Base-by-base conservation (phyloP, 768 basidiomycete genomes). In the Agrocybe pediades region DNA sequence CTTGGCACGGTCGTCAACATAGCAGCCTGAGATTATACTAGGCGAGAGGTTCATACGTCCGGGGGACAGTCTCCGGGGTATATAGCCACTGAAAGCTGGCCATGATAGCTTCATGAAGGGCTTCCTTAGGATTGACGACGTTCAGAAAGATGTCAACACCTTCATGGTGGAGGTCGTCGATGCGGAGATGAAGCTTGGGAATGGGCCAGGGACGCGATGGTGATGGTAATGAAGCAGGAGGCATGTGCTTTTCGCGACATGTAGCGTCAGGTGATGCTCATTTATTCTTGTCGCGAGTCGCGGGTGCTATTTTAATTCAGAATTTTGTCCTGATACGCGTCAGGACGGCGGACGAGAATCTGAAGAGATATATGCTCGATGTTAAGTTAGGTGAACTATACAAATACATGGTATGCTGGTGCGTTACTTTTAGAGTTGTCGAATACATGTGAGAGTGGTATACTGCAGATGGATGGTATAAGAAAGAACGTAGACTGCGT, bases 121-220 rank as follows among this genome's bases (percentile, higher is more conserved):
- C 57, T 49, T 53, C 70, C 58, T 62, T 70, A 17, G 80, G 76
- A 11, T 80, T 65, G 45, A 86, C 76, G 56, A 72, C 70, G 36
- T 71, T 62, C 45, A 88, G 70, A 71, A 89, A 88, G 41, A 86
- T 64, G 23, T 68, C 58, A 6, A 79, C 79, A 9, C 87, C 88
- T 20, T 80, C 72, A 66, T 87, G 85, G 0, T 69, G 65, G 26
- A 89, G 70, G 60, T 87, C 82, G 13, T 87, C 82, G 27, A 88
- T 69, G 17, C 73, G 75, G 36, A 89, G 64, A 17, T 73, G 67
- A 49, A 90, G 73, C 41, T 69, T 79, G 24, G 87, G 88, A 24
- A 86, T 71, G 0, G 76, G 77, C 81, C 81, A 87, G 40, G 66
- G 43, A 16, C 59, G 63, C 53, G 50, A 60, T 36, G 69, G 52